Evolutionary conservation across 1,284 basidiomycete genomes (phyloP).

Genomic region (Lentinus polychrous): DNA sequence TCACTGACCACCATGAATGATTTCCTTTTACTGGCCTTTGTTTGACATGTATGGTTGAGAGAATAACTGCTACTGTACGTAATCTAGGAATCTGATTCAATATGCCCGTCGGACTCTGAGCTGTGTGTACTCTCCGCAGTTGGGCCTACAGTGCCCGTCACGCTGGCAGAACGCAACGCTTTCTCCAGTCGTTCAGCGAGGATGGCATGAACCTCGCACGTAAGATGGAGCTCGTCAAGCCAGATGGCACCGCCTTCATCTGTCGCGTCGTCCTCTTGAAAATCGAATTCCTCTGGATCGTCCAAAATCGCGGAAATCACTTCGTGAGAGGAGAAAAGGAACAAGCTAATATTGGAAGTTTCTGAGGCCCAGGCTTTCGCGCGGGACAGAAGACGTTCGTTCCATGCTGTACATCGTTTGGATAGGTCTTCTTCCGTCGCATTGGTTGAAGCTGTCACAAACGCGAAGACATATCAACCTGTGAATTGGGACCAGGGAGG

Average conservation of each 20-base stretch:
- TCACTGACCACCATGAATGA: too few relatives aligned
- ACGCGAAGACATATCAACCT: too few relatives aligned
- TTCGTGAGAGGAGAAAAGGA: conserved; percentile 27
- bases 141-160: background rate
- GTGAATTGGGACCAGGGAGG: background rate
- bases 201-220: conserved; percentile 25
- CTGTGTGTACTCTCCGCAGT: background rate
- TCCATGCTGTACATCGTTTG: too few relatives aligned
- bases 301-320: conserved; percentile 28
- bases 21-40: too few relatives aligned
- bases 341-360: conserved; percentile 10
- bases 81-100: too few relatives aligned
- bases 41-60: too few relatives aligned
- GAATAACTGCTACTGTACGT: too few relatives aligned
- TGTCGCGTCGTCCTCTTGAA: conserved; percentile 21
- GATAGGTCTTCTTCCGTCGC: too few relatives aligned
- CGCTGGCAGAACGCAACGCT: background rate
- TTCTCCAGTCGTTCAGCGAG: conserved; percentile 20
- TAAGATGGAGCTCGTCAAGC: conserved; percentile 30
- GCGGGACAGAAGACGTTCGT: too few relatives aligned
- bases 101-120: too few relatives aligned
- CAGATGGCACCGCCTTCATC: conserved; percentile 23
- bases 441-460: too few relatives aligned
- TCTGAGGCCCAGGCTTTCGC: too few relatives aligned
- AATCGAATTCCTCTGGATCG: conserved; percentile 24